Base-by-base conservation (phyloP, 2,329 filamentous ascomycete species). In the Arthrobotrys sinensis region DNA sequence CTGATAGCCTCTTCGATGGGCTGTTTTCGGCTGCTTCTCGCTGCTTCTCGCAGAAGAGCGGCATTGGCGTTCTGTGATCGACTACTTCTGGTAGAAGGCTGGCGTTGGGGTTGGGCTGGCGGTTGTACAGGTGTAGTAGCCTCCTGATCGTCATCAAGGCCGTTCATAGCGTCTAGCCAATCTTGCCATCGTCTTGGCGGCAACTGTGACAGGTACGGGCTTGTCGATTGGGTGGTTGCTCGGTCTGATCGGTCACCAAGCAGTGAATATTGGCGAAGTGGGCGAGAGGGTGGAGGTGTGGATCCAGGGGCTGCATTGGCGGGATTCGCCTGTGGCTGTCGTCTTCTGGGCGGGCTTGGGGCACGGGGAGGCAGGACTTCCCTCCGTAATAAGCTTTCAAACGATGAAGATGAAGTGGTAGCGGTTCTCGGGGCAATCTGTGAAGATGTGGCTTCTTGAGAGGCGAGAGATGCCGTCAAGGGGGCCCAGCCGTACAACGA, bases 401-500 rank as follows among this genome's bases (percentile, higher is more conserved):
- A 76, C 7, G 64, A 34, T 21, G 71, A 76, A 48, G 72, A 57
- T 70, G 72, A 70, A 57, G 72, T 66, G 36, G 55, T 60, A 5
- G n/a, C n/a, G 32, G 53, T 73, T 45, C 69, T 55, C 60, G 43
- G 75, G 65, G 68, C 68, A 66, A 28, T 40, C 75, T 65, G 69
- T 67, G 71, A 76, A 65, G 46, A 79, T 75, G 53, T 80, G 65
- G 19, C 79, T 76, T 40, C 77, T 48, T 79, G 80, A 21, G 69
- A 66, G 63, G 46, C 36, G 24, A 28, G 4, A 4, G 69, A 64
- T 24, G 60, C 84, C 38, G 85, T 84, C 7, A 85, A 85, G 8
- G 88, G 88, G 38, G 88, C 88, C 89, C 89, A 90, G 82, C 89
- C 88, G 83, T 90, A 90, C 50, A 90, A 83, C 67, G 85, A 86